These are phyloP conservation scores for Penicillium polonicum DNA, from an alignment of 2,329 filamentous ascomycete species.

Conservation along the genomic window DNA sequence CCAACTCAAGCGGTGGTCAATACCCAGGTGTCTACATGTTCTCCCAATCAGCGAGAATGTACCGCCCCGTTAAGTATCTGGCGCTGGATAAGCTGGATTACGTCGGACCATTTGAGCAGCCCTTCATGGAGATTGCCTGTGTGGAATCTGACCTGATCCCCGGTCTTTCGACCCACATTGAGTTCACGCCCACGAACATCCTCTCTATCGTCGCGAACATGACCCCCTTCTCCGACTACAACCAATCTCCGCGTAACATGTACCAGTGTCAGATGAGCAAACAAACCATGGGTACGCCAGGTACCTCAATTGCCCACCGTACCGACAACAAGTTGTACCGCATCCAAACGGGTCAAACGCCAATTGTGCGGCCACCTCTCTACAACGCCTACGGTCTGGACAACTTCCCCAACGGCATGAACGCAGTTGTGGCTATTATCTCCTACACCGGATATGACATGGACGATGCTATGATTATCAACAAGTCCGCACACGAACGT, in stretches of 20 bases:
- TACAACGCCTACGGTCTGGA: conserved; percentile 97
- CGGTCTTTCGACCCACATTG: conserved; percentile 89
- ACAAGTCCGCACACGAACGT: conserved; percentile 93
- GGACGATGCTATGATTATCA: conserved; percentile 99
- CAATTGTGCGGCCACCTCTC: conserved; percentile 84
- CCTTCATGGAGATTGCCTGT: conserved; percentile 96
- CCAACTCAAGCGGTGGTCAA: conserved; percentile 83
- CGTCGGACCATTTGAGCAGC: conserved; percentile 91
- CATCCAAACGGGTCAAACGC: conserved; percentile 92
- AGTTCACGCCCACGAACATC: conserved; percentile 92
- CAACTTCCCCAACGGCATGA: conserved; percentile 96
- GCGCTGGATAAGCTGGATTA: conserved; percentile 81
- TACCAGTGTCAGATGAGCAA: conserved; percentile 99
- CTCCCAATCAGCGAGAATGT: conserved; percentile 80
- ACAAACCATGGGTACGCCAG: conserved; percentile 97
- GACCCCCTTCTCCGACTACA: conserved; percentile 98
- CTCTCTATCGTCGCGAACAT: conserved; percentile 97
- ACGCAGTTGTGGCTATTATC: conserved; percentile 94
- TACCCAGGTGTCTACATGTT: conserved; percentile 96
- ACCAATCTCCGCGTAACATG: conserved; percentile 98
- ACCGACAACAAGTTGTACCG: conserved; percentile 98
- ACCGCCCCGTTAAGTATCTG: conserved; percentile 87
- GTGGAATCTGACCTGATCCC: conserved; percentile 82
- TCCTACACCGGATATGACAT: conserved; percentile 99
- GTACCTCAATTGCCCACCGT: conserved; percentile 76